These are phyloP conservation scores for Fusarium sp. DNA, from an alignment of 2,329 filamentous ascomycete species.

Conservation along the genomic window DNA sequence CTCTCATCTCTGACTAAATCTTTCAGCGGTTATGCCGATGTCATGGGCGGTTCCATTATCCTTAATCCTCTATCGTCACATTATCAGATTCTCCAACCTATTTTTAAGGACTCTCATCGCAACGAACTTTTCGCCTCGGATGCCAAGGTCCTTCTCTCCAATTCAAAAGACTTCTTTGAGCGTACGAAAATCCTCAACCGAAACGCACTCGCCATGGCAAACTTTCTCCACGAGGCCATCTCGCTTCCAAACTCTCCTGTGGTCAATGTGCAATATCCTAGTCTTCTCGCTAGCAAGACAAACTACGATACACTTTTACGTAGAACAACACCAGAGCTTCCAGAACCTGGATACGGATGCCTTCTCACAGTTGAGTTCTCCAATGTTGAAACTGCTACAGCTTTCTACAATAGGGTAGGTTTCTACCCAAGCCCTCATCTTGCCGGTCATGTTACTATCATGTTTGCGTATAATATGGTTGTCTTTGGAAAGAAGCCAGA, in stretches of 20 bases:
- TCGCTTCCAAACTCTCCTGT: constrained; percentile 54
- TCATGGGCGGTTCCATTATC: constrained; percentile 65
- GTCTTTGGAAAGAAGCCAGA: constrained; percentile 58
- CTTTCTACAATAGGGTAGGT: constrained; percentile 64
- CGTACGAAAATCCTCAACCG: constrained; percentile 57
- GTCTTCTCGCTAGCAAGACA: constrained; percentile 51
- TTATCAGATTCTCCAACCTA: constrained; percentile 54
- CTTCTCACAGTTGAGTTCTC: constrained; percentile 66
- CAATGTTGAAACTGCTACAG: constrained; percentile 54
- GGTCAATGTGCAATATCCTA: constrained; percentile 61
- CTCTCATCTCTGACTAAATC: constrained; percentile 69
- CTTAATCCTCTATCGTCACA: constrained; percentile 62
- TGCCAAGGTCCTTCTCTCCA: constrained; percentile 60
- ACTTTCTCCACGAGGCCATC: constrained; percentile 53
- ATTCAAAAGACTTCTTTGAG: constrained; percentile 59
- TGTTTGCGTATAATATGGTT: constrained; percentile 62
- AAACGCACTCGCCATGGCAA: constrained; percentile 60
- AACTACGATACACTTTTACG: constrained; percentile 56
- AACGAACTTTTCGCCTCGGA: constrained; percentile 65
- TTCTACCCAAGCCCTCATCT: constrained; percentile 67
- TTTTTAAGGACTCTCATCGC: constrained; percentile 47
- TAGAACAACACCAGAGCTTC: constrained; percentile 58
- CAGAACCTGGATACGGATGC: constrained; percentile 66
- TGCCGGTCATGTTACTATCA: constrained; percentile 65
- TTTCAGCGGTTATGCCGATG: constrained; percentile 69